Base-by-base conservation (phyloP, 2,329 filamentous ascomycete species). In the Thelonectria rubi region DNA sequence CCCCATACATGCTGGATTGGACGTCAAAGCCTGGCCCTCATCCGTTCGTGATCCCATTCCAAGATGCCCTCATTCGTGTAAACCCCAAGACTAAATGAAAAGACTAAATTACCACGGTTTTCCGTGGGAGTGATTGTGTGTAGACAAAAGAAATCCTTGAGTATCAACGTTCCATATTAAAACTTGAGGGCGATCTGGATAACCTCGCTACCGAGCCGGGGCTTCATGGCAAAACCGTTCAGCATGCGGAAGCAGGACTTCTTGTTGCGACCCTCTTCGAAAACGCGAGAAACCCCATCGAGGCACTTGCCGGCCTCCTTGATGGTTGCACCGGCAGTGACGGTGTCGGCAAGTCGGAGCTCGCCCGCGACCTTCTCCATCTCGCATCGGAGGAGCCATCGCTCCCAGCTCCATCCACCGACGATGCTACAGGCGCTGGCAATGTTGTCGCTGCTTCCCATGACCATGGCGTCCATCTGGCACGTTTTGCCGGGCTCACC, bases 401-500 rank as follows among this genome's bases (percentile, higher is more conserved):
- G 91, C 84, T 99, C 95, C 94, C 94, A 99, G 75, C 89, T 89
- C 89, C 93, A 95, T 24, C 91, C 89, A 5, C 93, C 95, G 1
- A 94, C 87, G 42, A 98, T 80, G 18, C 94, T 94, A 12, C 91
- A 91, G 66, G 97, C 82, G 69, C 86, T 88, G 2, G 92, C 91
- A 14, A 89, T 86, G 73, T 88, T 86, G 51, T 88, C 86, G 0
- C 91, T 93, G 70, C 86, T 91, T 8, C 91, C 91, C 67, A 76
- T 79, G 0, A 87, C 81, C 73, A 86, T 83, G 17, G 89, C 88
- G 64, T 92, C 88, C 67, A 87, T 81, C 66, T 84, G 82, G 62
- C 83, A 78, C 11, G 80, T 81, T 54, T 76, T 75, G 30, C 78
- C 74, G 55, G 80, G 78, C 50, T 79, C 72, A 50, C 78, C 79